phyloP scores from a whole-genome alignment of 768 basidiomycete genomes.

The Naematelia aurantialba region DNA sequence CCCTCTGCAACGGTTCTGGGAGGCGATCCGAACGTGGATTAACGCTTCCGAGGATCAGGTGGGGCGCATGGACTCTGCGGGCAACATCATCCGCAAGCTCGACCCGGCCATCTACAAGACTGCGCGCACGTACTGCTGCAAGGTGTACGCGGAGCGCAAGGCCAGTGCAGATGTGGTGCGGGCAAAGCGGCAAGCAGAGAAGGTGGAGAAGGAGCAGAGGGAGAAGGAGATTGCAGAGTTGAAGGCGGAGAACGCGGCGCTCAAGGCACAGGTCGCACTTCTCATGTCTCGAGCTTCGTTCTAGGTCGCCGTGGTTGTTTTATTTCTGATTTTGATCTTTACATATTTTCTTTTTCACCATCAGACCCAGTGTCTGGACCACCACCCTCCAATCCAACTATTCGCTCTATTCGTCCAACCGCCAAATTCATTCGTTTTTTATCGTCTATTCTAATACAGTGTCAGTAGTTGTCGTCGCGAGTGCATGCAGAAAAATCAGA shows the following conservation, averaged over 20 bases:
- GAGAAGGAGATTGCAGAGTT: neutral
- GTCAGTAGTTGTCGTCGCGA: too few relatives aligned
- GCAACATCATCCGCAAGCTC: neutral
- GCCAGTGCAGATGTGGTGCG: neutral
- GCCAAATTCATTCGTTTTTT: too few relatives aligned
- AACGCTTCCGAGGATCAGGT: neutral
- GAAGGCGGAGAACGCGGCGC: neutral
- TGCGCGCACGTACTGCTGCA: neutral
- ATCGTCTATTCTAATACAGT: too few relatives aligned
- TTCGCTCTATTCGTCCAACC: too few relatives aligned
- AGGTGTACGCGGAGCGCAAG: neutral
- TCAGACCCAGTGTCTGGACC: neutral
- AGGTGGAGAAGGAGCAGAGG: neutral
- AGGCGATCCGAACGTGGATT: neutral
- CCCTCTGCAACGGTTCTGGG: neutral
- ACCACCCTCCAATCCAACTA: neutral
- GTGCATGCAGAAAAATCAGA: too few relatives aligned
- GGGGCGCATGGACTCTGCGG: neutral
- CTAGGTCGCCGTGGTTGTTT: neutral
- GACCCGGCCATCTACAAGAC: neutral
- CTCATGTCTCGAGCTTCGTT: neutral
- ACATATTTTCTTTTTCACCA: neutral
- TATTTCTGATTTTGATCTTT: neutral
- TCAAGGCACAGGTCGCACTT: neutral
- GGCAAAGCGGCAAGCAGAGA: neutral